Conservation (phyloP, 2,329 filamentous ascomycete species). For the Colletotrichum sojae region DNA sequence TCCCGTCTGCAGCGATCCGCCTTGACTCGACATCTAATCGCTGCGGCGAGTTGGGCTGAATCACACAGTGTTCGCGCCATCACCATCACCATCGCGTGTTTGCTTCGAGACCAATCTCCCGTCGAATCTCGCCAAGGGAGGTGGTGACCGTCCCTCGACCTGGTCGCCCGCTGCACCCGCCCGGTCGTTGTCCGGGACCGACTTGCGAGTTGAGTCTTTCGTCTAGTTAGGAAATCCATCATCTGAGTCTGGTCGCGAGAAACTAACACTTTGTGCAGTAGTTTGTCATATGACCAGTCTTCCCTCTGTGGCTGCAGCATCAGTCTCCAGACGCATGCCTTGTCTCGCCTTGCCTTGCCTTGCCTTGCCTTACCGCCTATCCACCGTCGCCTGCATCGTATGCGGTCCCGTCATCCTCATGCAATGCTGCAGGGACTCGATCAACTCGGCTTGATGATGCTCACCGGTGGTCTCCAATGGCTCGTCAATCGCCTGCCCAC, state of each 20-base stretch:
- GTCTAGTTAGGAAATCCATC: slow-evolving; percentile 1
- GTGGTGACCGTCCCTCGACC: neutral
- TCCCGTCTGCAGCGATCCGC: slow-evolving; percentile 12
- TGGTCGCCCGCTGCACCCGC: slow-evolving; percentile 6
- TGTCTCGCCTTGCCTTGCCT: too few relatives aligned
- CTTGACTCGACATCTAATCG: slow-evolving; percentile 8
- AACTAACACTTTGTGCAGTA: slow-evolving; percentile 14
- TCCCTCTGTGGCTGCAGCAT: slow-evolving; percentile 32
- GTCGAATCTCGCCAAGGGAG: slow-evolving; percentile 1
- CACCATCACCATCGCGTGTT: neutral
- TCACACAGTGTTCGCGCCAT: slow-evolving; percentile 16
- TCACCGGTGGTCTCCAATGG: neutral
- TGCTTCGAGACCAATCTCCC: neutral
- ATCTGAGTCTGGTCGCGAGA: slow-evolving; percentile 24
- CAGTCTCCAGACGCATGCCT: slow-evolving; percentile 7
- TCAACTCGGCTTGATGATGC: slow-evolving; percentile 18
- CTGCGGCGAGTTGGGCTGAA: neutral
- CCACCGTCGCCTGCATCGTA: slow-evolving; percentile 9
- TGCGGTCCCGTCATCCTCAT: slow-evolving; percentile 6
- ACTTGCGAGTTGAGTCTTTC: slow-evolving; percentile 12
- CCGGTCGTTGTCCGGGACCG: neutral
- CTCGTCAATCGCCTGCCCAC: neutral
- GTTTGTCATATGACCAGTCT: slow-evolving; percentile 31
- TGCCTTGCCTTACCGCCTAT: slow-evolving; percentile 1
- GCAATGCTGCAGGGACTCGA: slow-evolving; percentile 25